A percentile compares a stretch with the other conserved stretches of the same genome.
phyloP scores from a whole-genome alignment of 805 yeast genomes.

The Kuraishia hungarica region DNA sequence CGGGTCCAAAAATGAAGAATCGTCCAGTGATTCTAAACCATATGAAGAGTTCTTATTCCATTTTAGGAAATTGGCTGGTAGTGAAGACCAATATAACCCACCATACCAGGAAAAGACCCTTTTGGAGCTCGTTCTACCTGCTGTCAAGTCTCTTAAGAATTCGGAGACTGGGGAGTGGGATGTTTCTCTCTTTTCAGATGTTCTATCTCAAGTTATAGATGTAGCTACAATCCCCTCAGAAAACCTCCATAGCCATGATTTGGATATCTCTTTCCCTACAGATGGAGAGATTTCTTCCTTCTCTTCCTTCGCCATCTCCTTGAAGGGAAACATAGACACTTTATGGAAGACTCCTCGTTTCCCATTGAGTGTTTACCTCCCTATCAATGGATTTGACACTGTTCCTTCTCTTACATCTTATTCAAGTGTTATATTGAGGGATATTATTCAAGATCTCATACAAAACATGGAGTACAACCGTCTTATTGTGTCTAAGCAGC shows the following conservation, averaged over 20 bases:
- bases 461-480: conserved; percentile 84
- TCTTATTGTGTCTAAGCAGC: conserved; percentile 76
- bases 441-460: conserved; percentile 65
- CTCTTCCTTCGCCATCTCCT: background rate
- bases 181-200: conserved; percentile 29
- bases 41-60: conserved; percentile 3
- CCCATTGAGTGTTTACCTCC: conserved; percentile 51
- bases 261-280: conserved; percentile 22
- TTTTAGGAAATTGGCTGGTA: conserved; percentile 29
- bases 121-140: conserved; percentile 42
- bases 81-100: conserved; percentile 21
- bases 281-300: conserved; percentile 17
- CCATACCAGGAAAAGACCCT: conserved; percentile 47
- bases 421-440: conserved; percentile 60
- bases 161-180: conserved; percentile 26
- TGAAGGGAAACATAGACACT: conserved; percentile 44
- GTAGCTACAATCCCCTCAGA: conserved; percentile 8
- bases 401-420: conserved; percentile 46
- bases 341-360: conserved; percentile 62
- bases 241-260: background rate
- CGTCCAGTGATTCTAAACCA: conserved; percentile 11
- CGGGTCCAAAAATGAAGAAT: conserved; percentile 3
- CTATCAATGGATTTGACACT: conserved; percentile 53
- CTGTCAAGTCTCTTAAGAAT: conserved; percentile 24
- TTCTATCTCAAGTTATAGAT: conserved; percentile 15